phyloP scores from a whole-genome alignment of 768 basidiomycete genomes.

The Paxillus rubicundulus region DNA sequence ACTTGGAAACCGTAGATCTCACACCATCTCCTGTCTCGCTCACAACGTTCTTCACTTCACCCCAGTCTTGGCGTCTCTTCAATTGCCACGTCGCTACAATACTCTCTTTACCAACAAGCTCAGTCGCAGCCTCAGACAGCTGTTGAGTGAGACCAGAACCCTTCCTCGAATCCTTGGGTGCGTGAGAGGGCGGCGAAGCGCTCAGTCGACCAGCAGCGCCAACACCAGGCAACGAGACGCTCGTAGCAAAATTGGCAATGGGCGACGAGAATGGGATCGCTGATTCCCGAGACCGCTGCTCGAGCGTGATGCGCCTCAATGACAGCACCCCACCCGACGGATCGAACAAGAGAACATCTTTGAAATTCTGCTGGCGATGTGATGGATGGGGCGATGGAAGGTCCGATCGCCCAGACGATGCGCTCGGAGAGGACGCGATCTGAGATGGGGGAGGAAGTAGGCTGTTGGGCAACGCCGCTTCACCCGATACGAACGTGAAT shows the following conservation, averaged over 20 bases:
- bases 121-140: conserved; percentile 35
- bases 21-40: conserved; percentile 5
- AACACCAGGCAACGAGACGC: conserved; percentile 59
- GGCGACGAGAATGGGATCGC: conserved; percentile 25
- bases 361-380: conserved; percentile 45
- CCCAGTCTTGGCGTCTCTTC: conserved; percentile 49
- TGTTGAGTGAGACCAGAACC: conserved; percentile 34
- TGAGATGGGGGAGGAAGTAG: conserved; percentile 37
- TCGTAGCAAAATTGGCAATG: conserved; percentile 43
- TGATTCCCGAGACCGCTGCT: conserved; percentile 29
- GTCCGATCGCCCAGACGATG: conserved; percentile 29
- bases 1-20: conserved; percentile 14
- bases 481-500: conserved; percentile 50
- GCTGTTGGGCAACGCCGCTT: conserved; percentile 36
- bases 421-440: conserved; percentile 23
- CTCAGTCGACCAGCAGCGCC: conserved; percentile 42
- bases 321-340: conserved; percentile 53
- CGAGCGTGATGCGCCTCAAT: conserved; percentile 51
- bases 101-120: conserved; percentile 37
- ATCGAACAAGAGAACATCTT: conserved; percentile 70
- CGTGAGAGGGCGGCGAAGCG: conserved; percentile 23
- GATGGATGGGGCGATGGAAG: conserved; percentile 28
- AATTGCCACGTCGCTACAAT: conserved; percentile 68
- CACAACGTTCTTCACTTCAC: conserved; percentile 43
- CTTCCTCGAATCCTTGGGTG: conserved; percentile 30